These are phyloP conservation scores for Chrysoporthe austroafricana DNA, from an alignment of 2,329 filamentous ascomycete genomes.

Conservation along the genomic window DNA sequence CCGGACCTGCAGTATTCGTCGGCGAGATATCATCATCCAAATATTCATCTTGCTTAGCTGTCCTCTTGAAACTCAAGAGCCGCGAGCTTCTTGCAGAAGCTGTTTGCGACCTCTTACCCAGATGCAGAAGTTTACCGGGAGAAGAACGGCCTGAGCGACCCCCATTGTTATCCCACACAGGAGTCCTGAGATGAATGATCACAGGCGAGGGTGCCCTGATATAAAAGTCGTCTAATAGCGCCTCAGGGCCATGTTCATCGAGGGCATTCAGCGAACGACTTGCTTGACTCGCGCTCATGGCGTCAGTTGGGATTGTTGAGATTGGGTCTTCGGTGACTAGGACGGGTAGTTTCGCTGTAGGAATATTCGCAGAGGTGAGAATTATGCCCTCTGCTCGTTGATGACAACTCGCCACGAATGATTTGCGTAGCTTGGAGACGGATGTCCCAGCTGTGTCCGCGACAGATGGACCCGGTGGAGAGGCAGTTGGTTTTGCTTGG, in stretches of 20 bases:
- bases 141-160: not conserved
- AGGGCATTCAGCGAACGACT: not conserved
- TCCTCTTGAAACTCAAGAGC: too few relatives aligned
- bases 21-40: conserved; percentile 12
- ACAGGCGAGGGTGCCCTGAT: not conserved
- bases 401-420: not conserved
- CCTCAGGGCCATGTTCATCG: not conserved
- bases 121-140: not conserved
- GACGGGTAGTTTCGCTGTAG: not conserved
- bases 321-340: too few relatives aligned
- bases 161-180: conserved; percentile 12
- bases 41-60: not conserved
- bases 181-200: conserved; percentile 5
- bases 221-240: not conserved
- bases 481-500: conserved; percentile 8
- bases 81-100: not conserved
- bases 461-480: not conserved
- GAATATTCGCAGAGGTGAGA: too few relatives aligned
- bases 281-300: not conserved
- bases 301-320: not conserved
- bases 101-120: conserved; percentile 9
- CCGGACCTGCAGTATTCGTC: conserved; percentile 1
- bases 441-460: conserved; percentile 6
- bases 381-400: not conserved
- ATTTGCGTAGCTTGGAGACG: conserved; percentile 1